phyloP scores from a whole-genome alignment of 805 yeast species.

The Barnettozyma vustinii region DNA sequence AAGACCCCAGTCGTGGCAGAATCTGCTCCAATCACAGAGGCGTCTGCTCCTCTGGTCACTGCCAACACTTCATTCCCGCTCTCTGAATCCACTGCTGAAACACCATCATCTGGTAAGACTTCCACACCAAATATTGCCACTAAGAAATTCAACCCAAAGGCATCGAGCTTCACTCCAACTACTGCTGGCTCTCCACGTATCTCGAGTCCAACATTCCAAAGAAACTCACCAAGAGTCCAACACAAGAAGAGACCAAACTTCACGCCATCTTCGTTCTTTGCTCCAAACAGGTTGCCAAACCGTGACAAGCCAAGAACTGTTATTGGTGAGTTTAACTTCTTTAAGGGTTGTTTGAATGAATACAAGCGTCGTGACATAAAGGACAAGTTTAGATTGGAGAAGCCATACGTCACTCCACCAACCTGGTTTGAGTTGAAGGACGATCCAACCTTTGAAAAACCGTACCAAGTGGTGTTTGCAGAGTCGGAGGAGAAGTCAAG shows the following conservation, averaged over 20 bases:
- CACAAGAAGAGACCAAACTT: constrained; percentile 9
- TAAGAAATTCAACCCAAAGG: constrained; percentile 59
- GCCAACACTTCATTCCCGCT: constrained; percentile 3
- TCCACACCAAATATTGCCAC: constrained; percentile 3
- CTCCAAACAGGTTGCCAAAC: constrained; percentile 23
- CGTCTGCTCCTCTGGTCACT: background rate
- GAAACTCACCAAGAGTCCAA: constrained; percentile 21
- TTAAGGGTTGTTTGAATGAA: constrained; percentile 22
- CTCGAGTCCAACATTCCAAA: constrained; percentile 17
- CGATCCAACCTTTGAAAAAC: constrained; percentile 38
- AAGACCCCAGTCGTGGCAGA: constrained; percentile 14
- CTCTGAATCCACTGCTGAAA: background rate
- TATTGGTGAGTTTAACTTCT: constrained; percentile 23
- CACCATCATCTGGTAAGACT: background rate
- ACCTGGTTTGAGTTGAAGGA: constrained; percentile 51
- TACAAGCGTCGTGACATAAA: constrained; percentile 19
- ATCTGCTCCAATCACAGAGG: constrained; percentile 2
- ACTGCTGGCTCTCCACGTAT: constrained; percentile 11
- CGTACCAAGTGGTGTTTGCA: constrained; percentile 49
- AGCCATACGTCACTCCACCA: constrained; percentile 69
- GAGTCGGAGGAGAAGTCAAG: constrained; percentile 19
- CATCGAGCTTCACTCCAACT: constrained; percentile 58
- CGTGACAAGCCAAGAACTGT: constrained; percentile 21
- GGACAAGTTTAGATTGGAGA: constrained; percentile 44
- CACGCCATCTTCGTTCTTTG: constrained; percentile 15